Evolutionary conservation across 768 basidiomycete genomes (phyloP).

Genomic region (Mycena vulgaris): DNA sequence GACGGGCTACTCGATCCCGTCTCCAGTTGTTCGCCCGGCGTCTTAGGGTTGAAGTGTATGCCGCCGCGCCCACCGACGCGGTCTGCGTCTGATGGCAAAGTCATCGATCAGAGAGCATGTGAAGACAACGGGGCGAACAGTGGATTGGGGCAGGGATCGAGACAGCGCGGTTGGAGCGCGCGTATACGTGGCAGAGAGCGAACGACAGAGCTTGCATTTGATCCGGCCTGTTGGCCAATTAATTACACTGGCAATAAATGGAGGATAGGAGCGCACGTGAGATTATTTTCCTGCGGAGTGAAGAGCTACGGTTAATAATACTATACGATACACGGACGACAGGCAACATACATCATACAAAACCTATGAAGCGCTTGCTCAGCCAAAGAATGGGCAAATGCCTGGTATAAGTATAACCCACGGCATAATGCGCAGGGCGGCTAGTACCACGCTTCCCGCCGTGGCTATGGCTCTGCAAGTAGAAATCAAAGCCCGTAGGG

Average conservation of each 20-base stretch:
- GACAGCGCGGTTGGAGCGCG: constrained; percentile 37
- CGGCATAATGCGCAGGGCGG: constrained; percentile 61
- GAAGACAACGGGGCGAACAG: constrained; percentile 7
- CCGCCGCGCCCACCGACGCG: background rate
- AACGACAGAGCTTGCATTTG: constrained; percentile 78
- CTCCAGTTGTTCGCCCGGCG: background rate
- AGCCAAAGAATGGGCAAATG: no score
- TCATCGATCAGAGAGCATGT: background rate
- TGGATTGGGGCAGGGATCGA: constrained; percentile 40
- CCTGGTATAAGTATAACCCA: no score
- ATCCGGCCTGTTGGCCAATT: constrained; percentile 58
- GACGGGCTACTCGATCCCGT: background rate
- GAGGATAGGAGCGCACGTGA: constrained; percentile 59
- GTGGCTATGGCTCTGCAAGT: constrained; percentile 79
- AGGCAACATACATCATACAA: constrained; percentile 57
- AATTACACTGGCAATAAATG: background rate
- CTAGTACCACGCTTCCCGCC: constrained; percentile 80
- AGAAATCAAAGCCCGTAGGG: constrained; percentile 83
- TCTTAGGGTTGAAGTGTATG: background rate
- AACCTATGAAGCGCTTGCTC: constrained; percentile 34
- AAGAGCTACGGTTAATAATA: constrained; percentile 42
- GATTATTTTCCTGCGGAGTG: constrained; percentile 65
- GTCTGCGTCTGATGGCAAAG: background rate
- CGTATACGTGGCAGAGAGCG: constrained; percentile 70
- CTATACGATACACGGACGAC: background rate